phyloP scores from a whole-genome alignment of 129 eudicot genomes.

The Flaveria bidentis region DNA sequence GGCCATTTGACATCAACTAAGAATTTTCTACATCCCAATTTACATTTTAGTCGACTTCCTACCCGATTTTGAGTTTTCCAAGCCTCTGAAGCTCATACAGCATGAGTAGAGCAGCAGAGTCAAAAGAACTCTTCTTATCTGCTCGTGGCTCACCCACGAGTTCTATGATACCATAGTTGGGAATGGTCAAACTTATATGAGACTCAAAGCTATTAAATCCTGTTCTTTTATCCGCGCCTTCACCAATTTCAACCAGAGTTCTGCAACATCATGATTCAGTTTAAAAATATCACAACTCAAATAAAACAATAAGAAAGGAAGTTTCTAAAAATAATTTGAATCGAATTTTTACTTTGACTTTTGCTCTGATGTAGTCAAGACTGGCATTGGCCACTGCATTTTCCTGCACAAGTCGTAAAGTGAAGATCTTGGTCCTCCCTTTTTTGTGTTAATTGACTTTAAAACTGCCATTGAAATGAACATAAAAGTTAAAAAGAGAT shows the following conservation, averaged over 20 bases:
- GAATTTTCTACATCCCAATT: neutral
- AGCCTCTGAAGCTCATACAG: constrained; percentile 58
- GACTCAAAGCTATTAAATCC: constrained; percentile 59
- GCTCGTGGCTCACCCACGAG: constrained; percentile 60
- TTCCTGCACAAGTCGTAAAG: constrained; percentile 69
- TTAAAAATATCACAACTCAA: constrained; percentile 12
- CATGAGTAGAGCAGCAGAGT: constrained; percentile 77
- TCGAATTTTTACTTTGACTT: constrained; percentile 41
- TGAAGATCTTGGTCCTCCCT: constrained; percentile 88
- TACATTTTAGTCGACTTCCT: neutral
- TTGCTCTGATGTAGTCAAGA: constrained; percentile 51
- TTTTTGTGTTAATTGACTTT: constrained; percentile 57
- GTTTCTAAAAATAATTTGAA: neutral
- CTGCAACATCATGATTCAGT: constrained; percentile 39
- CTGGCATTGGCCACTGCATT: constrained; percentile 91
- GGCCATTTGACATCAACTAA: neutral
- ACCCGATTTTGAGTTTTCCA: constrained; percentile 48
- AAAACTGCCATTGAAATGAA: constrained; percentile 47
- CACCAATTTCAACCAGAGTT: constrained; percentile 52
- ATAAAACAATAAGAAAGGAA: neutral
- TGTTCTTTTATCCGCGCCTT: constrained; percentile 51
- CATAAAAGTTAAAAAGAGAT: neutral
- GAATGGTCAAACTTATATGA: constrained; percentile 60
- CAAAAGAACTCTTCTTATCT: constrained; percentile 80
- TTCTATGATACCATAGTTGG: constrained; percentile 54